Conservation (phyloP, 805 yeast species). For the Myxozyma vanderwaltii region DNA sequence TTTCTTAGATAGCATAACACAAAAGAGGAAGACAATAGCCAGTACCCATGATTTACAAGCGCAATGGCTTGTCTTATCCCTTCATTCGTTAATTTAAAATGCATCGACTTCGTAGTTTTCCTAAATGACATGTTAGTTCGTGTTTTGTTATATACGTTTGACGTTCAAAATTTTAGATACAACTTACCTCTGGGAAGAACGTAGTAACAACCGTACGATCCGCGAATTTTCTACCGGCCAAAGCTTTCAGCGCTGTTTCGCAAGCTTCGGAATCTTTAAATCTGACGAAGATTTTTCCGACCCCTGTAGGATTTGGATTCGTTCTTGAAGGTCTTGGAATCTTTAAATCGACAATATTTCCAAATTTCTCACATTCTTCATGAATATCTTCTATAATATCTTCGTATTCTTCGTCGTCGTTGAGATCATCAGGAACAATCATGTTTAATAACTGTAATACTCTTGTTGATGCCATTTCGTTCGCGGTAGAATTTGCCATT, state of each 20-base stretch:
- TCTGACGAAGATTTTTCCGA: slow-evolving; percentile 73
- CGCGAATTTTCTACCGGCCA: slow-evolving; percentile 68
- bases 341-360: slow-evolving; percentile 54
- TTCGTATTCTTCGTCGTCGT: slow-evolving; percentile 51
- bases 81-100: slow-evolving; percentile 30
- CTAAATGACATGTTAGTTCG: slow-evolving; percentile 9
- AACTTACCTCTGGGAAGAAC: slow-evolving; percentile 52
- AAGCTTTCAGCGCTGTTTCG: slow-evolving; percentile 53
- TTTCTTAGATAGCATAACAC: too few relatives aligned
- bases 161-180: neutral
- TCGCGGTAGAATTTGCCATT: slow-evolving; percentile 39
- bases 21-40: too few relatives aligned
- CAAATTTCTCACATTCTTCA: slow-evolving; percentile 53
- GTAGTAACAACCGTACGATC: slow-evolving; percentile 70
- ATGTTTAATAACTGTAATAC: slow-evolving; percentile 70
- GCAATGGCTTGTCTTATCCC: too few relatives aligned
- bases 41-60: too few relatives aligned
- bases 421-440: slow-evolving; percentile 64
- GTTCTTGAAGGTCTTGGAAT: slow-evolving; percentile 60
- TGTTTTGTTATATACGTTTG: too few relatives aligned
- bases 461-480: slow-evolving; percentile 38
- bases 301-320: slow-evolving; percentile 54
- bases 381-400: slow-evolving; percentile 57
- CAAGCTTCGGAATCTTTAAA: slow-evolving; percentile 59
- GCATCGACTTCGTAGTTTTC: slow-evolving; percentile 49